phyloP scores from a whole-genome alignment of 306 rosid genomes.

The Acacia crassicarpa region DNA sequence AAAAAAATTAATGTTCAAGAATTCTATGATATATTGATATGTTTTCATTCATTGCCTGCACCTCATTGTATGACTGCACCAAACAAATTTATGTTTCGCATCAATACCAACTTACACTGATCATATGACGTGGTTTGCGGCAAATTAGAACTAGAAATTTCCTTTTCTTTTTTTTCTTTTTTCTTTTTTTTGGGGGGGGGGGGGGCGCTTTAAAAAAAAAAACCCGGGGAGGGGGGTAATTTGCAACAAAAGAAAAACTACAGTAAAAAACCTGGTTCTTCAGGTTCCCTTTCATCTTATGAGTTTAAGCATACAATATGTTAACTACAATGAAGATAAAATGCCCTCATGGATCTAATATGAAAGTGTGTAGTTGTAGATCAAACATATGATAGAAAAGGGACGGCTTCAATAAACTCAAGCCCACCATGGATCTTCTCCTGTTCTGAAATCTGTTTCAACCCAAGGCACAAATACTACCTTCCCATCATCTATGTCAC shows the following conservation, averaged over 20 bases:
- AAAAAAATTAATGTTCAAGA: too few species aligned
- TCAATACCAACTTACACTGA: not conserved
- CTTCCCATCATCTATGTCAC: slow-evolving; percentile 62
- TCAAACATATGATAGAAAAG: slow-evolving; percentile 20
- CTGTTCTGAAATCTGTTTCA: slow-evolving; percentile 94
- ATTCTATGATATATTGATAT: too few species aligned
- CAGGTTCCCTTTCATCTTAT: slow-evolving; percentile 16
- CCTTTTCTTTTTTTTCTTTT: too few species aligned
- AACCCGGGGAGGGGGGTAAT: not conserved
- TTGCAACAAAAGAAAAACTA: not conserved
- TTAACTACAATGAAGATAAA: slow-evolving; percentile 9
- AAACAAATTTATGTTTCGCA: not conserved
- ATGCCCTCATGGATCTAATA: slow-evolving; percentile 24
- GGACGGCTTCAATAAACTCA: slow-evolving; percentile 28
- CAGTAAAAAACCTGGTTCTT: not conserved
- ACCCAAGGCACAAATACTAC: slow-evolving; percentile 89
- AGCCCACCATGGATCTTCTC: slow-evolving; percentile 89
- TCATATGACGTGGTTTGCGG: not conserved
- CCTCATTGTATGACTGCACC: not conserved
- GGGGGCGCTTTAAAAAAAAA: too few species aligned
- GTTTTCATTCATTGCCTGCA: not conserved
- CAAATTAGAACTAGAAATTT: too few species aligned
- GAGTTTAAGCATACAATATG: slow-evolving; percentile 13
- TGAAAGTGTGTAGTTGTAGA: slow-evolving; percentile 19
- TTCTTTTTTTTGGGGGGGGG: too few species aligned